Conservation (phyloP, 2,329 filamentous ascomycete species). For the Exutisphaerella laricina region DNA sequence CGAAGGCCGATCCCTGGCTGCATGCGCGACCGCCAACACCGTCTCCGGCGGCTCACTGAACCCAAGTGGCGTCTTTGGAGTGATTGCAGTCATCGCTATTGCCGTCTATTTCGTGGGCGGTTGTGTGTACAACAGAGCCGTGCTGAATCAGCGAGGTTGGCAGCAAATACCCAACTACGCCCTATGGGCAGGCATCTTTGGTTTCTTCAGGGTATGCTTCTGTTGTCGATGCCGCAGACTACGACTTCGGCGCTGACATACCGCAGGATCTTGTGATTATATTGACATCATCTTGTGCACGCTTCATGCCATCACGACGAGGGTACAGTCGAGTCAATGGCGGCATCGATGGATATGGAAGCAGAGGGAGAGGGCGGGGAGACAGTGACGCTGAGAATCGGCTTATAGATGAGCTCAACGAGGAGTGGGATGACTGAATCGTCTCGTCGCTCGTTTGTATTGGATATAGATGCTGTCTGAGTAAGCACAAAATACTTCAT, state of each 20-base stretch:
- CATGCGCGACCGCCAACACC: conserved; percentile 66
- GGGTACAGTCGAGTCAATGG: conserved; percentile 62
- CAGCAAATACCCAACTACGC: conserved; percentile 90
- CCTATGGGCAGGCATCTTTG: conserved; percentile 83
- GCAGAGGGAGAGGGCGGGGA: conserved; percentile 38
- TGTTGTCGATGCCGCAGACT: conserved; percentile 5
- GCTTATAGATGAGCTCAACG: conserved; percentile 90
- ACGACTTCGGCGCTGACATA: conserved; percentile 1
- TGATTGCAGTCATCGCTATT: conserved; percentile 73
- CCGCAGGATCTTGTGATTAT: conserved; percentile 57
- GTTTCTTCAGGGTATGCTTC: conserved; percentile 71
- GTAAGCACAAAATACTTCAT: background rate
- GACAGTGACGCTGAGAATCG: conserved; percentile 79
- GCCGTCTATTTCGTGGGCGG: conserved; percentile 87
- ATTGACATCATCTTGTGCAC: conserved; percentile 62
- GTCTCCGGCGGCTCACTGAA: conserved; percentile 52
- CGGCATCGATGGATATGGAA: conserved; percentile 46
- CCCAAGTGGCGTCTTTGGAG: conserved; percentile 75
- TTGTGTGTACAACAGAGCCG: conserved; percentile 90
- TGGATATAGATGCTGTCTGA: background rate
- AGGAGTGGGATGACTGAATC: conserved; percentile 81
- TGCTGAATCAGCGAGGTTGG: conserved; percentile 92
- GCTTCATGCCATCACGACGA: conserved; percentile 57
- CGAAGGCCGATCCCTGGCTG: conserved; percentile 78
- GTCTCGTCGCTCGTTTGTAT: background rate